Base-by-base conservation (phyloP, 2,329 filamentous ascomycete genomes). In the Scytalidium sp. region DNA sequence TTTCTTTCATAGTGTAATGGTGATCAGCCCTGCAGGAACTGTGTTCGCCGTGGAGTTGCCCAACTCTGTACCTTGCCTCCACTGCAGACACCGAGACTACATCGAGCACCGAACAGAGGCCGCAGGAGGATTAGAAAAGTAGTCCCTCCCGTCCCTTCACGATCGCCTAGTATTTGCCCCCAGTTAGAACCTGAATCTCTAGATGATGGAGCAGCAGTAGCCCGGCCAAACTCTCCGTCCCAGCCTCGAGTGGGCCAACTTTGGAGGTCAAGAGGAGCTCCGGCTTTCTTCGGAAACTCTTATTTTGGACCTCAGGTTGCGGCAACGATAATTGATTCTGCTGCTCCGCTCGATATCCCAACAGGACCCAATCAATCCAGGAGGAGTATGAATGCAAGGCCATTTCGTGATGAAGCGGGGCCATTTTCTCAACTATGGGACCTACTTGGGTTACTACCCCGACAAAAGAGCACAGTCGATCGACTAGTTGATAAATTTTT, bases 371-470 rank as follows among this genome's bases (percentile, higher is more conserved):
- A 57, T 13, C 52, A 53, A 3, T 50, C 44, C n/a, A 50, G 56
- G 11, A 47, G 47, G 9, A 44, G 41, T 17, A 58, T 55, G 32
- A 59, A 50, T 41, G 51, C 55, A 27, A 59, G 59, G 40, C 64
- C 61, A 19, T 67, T 59, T 50, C 60, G 54, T 43, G 60, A 58
- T 41, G 62, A 62, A 43, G 60, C 54, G 29, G 64, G 59, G 4
- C 63, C 56, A 5, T 60, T 64, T 52, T 69, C 66, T 3, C 69
- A 70, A 40, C 66, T 71, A 11, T 73, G 70, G 70, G 70, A 73
- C 43, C 54, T 73, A 1, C 57, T 72, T 3, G 70, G 70, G 0
- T 51, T 66, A 1, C 52, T 73, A 6, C 70, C 70, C 2, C 63
- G 69, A 1, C 65, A 64, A 25, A 70, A 69, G 51, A 56, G 63